Conservation (phyloP, 495 filamentous ascomycete genomes). For the Trypethelium eluteriae region DNA sequence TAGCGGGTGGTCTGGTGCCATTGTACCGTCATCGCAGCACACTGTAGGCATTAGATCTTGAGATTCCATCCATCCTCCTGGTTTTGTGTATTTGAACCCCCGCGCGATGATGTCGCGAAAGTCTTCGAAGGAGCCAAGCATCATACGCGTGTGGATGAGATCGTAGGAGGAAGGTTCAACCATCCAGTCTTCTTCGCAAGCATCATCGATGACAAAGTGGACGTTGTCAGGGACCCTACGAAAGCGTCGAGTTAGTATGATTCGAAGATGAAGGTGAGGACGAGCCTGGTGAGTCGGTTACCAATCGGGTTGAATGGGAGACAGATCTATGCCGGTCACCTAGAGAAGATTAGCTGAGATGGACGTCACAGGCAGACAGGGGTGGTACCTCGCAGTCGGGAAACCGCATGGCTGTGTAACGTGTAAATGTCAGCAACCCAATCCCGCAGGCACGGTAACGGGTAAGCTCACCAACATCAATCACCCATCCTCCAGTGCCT, state of each 20-base stretch:
- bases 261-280: not conserved
- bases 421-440: not conserved
- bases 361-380: not conserved
- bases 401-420: constrained; percentile 6
- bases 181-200: constrained; percentile 35
- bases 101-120: constrained; percentile 30
- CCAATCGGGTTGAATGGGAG: constrained; percentile 33
- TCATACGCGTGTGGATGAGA: constrained; percentile 32
- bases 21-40: constrained; percentile 33
- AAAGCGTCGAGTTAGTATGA: not conserved
- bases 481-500: constrained; percentile 33
- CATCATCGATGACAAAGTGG: constrained; percentile 34
- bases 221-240: constrained; percentile 30
- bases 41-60: constrained; percentile 30
- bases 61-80: constrained; percentile 32
- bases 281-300: constrained; percentile 10
- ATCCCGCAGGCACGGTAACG: not conserved
- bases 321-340: constrained; percentile 32
- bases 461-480: constrained; percentile 30
- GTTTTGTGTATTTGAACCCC: constrained; percentile 28
- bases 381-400: constrained; percentile 11
- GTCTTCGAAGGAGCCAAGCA: constrained; percentile 31
- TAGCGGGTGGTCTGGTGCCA: constrained; percentile 40
- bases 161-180: constrained; percentile 23
- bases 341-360: constrained; percentile 1